Evolutionary conservation across 2,329 filamentous ascomycete genomes (phyloP).

Genomic region (Venturia asperata): DNA sequence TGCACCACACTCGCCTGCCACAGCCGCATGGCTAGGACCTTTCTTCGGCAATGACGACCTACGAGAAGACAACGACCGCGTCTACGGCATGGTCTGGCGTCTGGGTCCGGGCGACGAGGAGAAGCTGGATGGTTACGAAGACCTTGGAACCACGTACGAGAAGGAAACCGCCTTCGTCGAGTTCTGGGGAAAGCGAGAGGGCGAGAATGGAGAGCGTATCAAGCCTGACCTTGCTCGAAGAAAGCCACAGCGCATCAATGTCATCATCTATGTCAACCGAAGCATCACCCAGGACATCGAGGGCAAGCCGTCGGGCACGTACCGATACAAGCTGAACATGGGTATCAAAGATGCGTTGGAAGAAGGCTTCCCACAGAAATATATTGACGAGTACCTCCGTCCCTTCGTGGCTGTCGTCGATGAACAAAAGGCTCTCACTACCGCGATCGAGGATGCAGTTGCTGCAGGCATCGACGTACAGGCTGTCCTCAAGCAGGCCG

Average conservation of each 20-base stretch:
- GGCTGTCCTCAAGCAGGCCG: slow-evolving; percentile 14
- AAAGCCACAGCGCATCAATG: slow-evolving; percentile 23
- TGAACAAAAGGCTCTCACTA: slow-evolving; percentile 13
- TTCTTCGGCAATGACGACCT: slow-evolving; percentile 13
- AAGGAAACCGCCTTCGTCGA: slow-evolving; percentile 45
- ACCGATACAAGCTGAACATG: slow-evolving; percentile 56
- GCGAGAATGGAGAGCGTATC: neutral
- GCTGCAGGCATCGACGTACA: slow-evolving; percentile 15
- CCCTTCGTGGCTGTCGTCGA: slow-evolving; percentile 14
- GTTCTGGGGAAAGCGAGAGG: slow-evolving; percentile 33
- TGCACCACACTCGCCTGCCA: slow-evolving; percentile 14
- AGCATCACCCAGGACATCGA: slow-evolving; percentile 37
- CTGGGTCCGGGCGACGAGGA: slow-evolving; percentile 27
- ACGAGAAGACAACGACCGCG: slow-evolving; percentile 21
- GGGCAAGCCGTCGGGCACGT: slow-evolving; percentile 40
- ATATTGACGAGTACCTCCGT: slow-evolving; percentile 36
- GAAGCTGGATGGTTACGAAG: slow-evolving; percentile 45
- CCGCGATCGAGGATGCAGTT: slow-evolving; percentile 15
- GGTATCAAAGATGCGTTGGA: slow-evolving; percentile 53
- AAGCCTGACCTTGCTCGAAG: slow-evolving; percentile 25
- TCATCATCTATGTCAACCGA: slow-evolving; percentile 56
- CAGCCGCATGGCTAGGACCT: slow-evolving; percentile 17
- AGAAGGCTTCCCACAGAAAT: slow-evolving; percentile 48
- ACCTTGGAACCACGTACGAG: slow-evolving; percentile 54
- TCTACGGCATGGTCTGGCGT: slow-evolving; percentile 33